These are phyloP conservation scores for Candida montana DNA, from an alignment of 805 yeast genomes.

Conservation along the genomic window DNA sequence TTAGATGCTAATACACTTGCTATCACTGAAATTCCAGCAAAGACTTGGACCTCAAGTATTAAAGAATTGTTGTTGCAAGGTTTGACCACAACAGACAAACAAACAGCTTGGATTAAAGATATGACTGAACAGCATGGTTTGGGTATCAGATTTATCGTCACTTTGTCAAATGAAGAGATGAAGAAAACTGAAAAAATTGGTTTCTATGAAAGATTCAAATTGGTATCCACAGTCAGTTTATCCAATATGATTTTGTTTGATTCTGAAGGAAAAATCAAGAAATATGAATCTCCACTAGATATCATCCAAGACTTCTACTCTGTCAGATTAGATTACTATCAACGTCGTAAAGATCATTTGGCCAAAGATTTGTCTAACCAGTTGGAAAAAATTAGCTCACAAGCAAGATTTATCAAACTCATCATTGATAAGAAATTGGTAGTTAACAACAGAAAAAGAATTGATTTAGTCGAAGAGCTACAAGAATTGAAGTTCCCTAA, in stretches of 20 bases:
- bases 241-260: conserved; percentile 96
- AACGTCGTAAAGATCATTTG: conserved; percentile 80
- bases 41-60: conserved; percentile 87
- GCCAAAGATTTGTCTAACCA: conserved; percentile 65
- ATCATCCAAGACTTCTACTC: conserved; percentile 80
- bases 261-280: conserved; percentile 79
- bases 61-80: conserved; percentile 79
- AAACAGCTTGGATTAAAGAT: conserved; percentile 83
- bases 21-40: conserved; percentile 88
- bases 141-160: conserved; percentile 74
- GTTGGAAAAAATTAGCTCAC: conserved; percentile 68
- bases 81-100: conserved; percentile 68
- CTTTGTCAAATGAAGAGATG: conserved; percentile 78
- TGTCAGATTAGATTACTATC: conserved; percentile 85
- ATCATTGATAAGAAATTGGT: conserved; percentile 70
- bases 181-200: conserved; percentile 69
- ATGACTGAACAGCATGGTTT: conserved; percentile 90
- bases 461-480: conserved; percentile 57
- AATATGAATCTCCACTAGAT: conserved; percentile 68
- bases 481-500: conserved; percentile 65
- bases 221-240: conserved; percentile 60
- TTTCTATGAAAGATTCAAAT: conserved; percentile 76
- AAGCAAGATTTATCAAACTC: conserved; percentile 87
- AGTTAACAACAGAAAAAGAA: conserved; percentile 72
- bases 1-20: conserved; percentile 75